phyloP scores from a whole-genome alignment of 2,329 filamentous ascomycete genomes.

The Microdochium trichocladiopsis region DNA sequence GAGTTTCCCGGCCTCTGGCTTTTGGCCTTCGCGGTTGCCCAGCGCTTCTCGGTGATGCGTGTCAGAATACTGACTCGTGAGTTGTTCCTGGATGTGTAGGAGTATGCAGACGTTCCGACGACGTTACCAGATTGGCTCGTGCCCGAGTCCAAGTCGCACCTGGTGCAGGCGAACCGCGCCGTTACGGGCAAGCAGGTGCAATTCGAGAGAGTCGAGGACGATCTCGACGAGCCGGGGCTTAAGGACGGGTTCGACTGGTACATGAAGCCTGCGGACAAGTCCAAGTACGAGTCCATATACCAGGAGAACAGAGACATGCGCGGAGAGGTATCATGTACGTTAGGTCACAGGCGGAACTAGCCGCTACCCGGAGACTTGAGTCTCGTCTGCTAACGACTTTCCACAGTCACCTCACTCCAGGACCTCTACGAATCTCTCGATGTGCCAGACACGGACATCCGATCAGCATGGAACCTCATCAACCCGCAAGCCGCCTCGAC shows the following conservation, averaged over 20 bases:
- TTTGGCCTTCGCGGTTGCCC: background rate
- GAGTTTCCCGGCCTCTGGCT: slow-evolving; percentile 5
- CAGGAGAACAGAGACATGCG: slow-evolving; percentile 82
- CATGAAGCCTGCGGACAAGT: slow-evolving; percentile 86
- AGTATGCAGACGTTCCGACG: slow-evolving; percentile 82
- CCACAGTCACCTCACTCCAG: slow-evolving; percentile 65
- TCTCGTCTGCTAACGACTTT: background rate
- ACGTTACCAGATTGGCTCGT: slow-evolving; percentile 92
- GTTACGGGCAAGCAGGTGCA: slow-evolving; percentile 71
- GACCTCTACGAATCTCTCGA: slow-evolving; percentile 79
- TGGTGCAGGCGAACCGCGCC: slow-evolving; percentile 76
- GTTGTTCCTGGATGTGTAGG: slow-evolving; percentile 38
- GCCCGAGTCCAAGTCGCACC: slow-evolving; percentile 87
- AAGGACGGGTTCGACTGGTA: slow-evolving; percentile 99
- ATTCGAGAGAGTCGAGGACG: slow-evolving; percentile 80
- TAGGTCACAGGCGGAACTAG: background rate
- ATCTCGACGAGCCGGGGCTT: slow-evolving; percentile 73
- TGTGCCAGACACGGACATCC: slow-evolving; percentile 70
- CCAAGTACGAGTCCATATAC: slow-evolving; percentile 97
- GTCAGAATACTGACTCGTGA: slow-evolving; percentile 1
- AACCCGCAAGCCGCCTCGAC: slow-evolving; percentile 78
- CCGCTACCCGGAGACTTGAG: background rate
- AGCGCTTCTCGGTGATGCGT: no score
- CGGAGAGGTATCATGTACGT: slow-evolving; percentile 73
- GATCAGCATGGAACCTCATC: slow-evolving; percentile 93